These are phyloP conservation scores for Cyclocybe cylindracea DNA, from an alignment of 768 basidiomycete genomes.

Conservation along the genomic window DNA sequence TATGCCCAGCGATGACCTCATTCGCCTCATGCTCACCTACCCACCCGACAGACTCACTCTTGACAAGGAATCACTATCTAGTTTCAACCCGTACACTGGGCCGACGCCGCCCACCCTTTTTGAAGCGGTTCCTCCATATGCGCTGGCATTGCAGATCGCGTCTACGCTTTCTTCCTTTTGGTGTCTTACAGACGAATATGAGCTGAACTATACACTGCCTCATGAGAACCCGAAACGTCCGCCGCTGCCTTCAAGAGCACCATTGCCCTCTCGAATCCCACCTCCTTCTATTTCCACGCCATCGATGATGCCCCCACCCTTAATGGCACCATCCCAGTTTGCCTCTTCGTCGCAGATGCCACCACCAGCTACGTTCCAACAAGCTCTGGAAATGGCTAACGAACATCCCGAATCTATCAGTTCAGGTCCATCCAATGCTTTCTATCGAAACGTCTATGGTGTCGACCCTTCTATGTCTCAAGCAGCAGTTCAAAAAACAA, in stretches of 20 bases:
- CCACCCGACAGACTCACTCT: slow-evolving; percentile 46
- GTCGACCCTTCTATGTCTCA: slow-evolving; percentile 19
- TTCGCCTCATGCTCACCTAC: slow-evolving; percentile 47
- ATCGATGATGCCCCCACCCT: slow-evolving; percentile 21
- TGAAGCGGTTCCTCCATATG: slow-evolving; percentile 62
- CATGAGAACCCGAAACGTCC: slow-evolving; percentile 8
- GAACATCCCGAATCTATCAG: slow-evolving; percentile 31
- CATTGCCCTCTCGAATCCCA: slow-evolving; percentile 16
- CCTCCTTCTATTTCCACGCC: slow-evolving; percentile 8
- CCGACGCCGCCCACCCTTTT: slow-evolving; percentile 37
- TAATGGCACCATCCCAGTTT: neutral
- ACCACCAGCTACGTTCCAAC: slow-evolving; percentile 32
- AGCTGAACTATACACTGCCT: slow-evolving; percentile 50
- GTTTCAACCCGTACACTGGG: slow-evolving; percentile 55
- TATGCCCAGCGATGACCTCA: slow-evolving; percentile 51
- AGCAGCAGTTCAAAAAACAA: slow-evolving; percentile 25
- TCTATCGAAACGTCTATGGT: slow-evolving; percentile 17
- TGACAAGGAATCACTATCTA: slow-evolving; percentile 35
- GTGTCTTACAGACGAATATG: slow-evolving; percentile 75
- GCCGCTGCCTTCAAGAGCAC: slow-evolving; percentile 8
- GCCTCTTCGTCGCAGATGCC: slow-evolving; percentile 11
- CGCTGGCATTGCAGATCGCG: slow-evolving; percentile 73
- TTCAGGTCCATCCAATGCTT: slow-evolving; percentile 3
- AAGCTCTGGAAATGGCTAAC: slow-evolving; percentile 47
- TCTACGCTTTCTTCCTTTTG: slow-evolving; percentile 63